A percentile compares a stretch with the other conserved stretches of the same genome.
Conservation (phyloP, 129 eudicot genomes). For the Silybum marianum region DNA sequence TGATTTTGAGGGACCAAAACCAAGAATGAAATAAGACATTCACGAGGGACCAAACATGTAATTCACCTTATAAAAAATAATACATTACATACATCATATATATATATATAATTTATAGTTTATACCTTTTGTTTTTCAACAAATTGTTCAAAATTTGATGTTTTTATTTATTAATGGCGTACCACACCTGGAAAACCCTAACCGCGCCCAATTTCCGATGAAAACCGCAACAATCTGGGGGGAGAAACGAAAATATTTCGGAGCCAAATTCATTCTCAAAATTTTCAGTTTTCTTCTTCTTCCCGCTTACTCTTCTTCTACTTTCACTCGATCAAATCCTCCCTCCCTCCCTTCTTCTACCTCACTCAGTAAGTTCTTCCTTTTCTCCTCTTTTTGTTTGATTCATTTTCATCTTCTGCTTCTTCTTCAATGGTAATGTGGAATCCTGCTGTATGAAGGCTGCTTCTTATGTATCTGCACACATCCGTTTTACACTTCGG, state of each 20-base stretch:
- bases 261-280: constrained; percentile 27
- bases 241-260: constrained; percentile 32
- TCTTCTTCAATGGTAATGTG: constrained; percentile 9
- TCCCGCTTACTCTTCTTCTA: constrained; percentile 28
- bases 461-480: constrained; percentile 12
- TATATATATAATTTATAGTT: too few species aligned
- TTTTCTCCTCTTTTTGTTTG: not conserved
- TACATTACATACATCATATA: too few species aligned
- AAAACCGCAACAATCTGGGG: constrained; percentile 20
- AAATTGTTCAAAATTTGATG: too few species aligned
- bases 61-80: too few species aligned
- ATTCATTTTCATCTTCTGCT: not conserved
- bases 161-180: not conserved
- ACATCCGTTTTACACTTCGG: not conserved
- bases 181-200: constrained; percentile 30
- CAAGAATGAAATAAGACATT: too few species aligned
- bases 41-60: too few species aligned
- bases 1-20: too few species aligned
- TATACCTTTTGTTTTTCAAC: too few species aligned
- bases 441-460: not conserved
- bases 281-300: constrained; percentile 17
- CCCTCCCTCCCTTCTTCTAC: not conserved
- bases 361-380: constrained; percentile 29
- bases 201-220: constrained; percentile 16
- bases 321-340: not conserved